A percentile compares a stretch with the other conserved stretches of the same genome.
Evolutionary conservation across 345 rosid genomes (phyloP).

Genomic region (Triadica sebifera): DNA sequence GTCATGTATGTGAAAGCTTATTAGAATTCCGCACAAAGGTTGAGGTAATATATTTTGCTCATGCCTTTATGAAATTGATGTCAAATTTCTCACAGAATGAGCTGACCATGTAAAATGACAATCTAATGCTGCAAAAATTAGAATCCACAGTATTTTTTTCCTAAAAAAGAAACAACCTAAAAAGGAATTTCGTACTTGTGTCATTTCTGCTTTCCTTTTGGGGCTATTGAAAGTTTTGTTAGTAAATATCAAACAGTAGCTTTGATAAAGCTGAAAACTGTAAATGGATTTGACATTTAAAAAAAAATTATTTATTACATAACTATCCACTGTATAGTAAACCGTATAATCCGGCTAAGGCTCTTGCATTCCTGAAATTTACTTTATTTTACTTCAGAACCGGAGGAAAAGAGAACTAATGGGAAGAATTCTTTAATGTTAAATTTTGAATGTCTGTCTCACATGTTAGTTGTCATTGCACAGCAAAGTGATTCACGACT

Average conservation of each 20-base stretch:
- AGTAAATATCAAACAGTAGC: neutral
- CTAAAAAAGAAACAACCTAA: neutral
- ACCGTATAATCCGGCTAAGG: neutral
- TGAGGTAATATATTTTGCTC: constrained; percentile 47
- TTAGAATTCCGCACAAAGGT: constrained; percentile 82
- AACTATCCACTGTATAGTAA: neutral
- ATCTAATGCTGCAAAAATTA: neutral
- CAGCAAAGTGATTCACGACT: constrained; percentile 59
- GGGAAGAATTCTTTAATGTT: neutral
- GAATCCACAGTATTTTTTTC: neutral
- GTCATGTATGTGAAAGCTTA: constrained; percentile 86
- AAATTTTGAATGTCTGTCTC: neutral
- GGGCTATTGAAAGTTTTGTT: neutral
- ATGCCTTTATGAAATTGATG: neutral
- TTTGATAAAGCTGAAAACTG: neutral
- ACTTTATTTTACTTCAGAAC: neutral
- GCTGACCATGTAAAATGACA: neutral
- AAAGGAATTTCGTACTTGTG: neutral
- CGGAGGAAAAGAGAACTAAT: neutral
- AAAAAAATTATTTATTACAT: neutral
- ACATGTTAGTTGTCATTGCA: constrained; percentile 16
- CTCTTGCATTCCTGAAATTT: neutral
- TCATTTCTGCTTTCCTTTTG: neutral
- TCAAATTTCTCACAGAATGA: neutral
- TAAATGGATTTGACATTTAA: neutral